Conservation (phyloP, 2,329 filamentous ascomycete genomes). For the Fusarium penzigii region DNA sequence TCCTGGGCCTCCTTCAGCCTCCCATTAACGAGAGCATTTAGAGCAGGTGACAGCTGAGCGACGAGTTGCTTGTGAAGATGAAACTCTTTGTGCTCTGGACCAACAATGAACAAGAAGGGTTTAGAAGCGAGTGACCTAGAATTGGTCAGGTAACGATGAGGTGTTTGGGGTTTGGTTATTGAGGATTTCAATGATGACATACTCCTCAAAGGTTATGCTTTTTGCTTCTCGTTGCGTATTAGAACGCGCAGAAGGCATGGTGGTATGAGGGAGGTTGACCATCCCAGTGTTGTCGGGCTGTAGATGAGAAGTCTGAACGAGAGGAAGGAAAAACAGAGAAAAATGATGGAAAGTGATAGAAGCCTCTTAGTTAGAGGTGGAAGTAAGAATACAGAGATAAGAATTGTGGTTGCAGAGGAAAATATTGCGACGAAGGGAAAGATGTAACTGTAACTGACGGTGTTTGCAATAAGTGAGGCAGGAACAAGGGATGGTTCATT, state of each 20-base stretch:
- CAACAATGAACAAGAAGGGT: constrained; percentile 27
- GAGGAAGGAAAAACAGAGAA: no score
- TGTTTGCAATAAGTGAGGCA: constrained; percentile 6
- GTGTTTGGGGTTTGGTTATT: no score
- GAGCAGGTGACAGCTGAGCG: constrained; percentile 20
- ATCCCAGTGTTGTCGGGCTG: no score
- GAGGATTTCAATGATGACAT: neutral
- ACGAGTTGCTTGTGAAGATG: constrained; percentile 26
- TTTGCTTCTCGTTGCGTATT: neutral
- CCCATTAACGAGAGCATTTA: constrained; percentile 27
- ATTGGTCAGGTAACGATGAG: neutral
- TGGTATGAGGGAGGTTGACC: no score
- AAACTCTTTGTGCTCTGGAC: constrained; percentile 24
- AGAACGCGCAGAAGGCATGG: no score
- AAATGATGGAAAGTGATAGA: no score
- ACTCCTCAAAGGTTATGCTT: neutral
- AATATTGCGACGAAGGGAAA: neutral
- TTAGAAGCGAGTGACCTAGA: constrained; percentile 26
- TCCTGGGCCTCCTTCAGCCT: constrained; percentile 27
- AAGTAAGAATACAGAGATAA: no score
- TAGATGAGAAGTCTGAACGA: no score
- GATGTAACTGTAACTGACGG: neutral
- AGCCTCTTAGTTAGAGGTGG: no score
- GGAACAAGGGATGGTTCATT: neutral
- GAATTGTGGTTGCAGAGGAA: no score